Evolutionary conservation across 140 eudicot genomes (phyloP).

Genomic region (Flaveria floridana): DNA sequence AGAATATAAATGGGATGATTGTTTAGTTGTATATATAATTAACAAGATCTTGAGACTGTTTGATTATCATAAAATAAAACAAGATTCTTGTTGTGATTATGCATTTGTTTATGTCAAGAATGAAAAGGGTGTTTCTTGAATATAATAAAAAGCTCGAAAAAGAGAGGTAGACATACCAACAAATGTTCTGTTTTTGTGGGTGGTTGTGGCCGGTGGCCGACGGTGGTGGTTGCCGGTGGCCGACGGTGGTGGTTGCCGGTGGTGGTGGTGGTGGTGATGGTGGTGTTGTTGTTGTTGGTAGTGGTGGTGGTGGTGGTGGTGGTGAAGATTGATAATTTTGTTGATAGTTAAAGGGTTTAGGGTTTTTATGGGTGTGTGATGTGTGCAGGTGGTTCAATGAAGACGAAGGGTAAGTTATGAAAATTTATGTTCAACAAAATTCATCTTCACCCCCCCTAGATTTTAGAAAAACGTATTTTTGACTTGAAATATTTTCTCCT

Average conservation of each 20-base stretch:
- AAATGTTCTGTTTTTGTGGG: not conserved
- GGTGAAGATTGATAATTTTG: conserved; percentile 26
- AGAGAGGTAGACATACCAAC: conserved; percentile 44
- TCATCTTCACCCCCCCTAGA: conserved; percentile 25
- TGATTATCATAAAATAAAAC: conserved; percentile 18
- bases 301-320: not conserved
- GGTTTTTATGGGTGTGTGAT: conserved; percentile 36
- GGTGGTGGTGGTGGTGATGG: not conserved
- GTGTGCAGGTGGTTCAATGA: conserved; percentile 40
- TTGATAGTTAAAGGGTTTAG: conserved; percentile 22
- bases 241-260: not conserved
- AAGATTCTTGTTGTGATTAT: conserved; percentile 22
- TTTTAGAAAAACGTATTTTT: conserved; percentile 27
- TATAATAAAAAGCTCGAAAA: conserved; percentile 28
- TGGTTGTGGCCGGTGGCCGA: not conserved
- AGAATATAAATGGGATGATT: conserved; percentile 25
- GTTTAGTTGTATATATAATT: conserved; percentile 29
- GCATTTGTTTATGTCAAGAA: conserved; percentile 32
- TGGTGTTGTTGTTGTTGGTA: not conserved
- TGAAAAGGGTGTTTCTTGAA: conserved; percentile 41
- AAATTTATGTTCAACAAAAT: conserved; percentile 21
- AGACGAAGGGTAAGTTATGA: conserved; percentile 30
- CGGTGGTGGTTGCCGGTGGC: not conserved
- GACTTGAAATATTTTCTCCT: conserved; percentile 24
- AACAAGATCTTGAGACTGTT: conserved; percentile 21